Evolutionary conservation across 2,329 filamentous ascomycete genomes (phyloP), one percentile per base, ranked within the genome.

Genomic region (Curvularia verruculosa): DNA sequence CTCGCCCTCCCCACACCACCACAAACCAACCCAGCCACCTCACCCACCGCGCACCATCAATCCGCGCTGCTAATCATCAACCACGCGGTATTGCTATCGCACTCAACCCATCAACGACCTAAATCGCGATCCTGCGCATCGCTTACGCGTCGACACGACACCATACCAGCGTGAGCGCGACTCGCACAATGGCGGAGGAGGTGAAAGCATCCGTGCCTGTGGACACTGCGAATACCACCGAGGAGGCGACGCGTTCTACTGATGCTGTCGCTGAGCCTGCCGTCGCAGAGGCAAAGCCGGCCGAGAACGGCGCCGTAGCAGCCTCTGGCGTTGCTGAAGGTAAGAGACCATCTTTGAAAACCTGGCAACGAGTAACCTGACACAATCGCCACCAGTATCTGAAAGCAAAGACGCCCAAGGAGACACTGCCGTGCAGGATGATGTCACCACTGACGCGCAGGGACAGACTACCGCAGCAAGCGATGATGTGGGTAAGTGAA

Each of bases 1-100:
- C 56, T 63, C 63, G 58, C 61, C 61, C 65, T 66, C 60, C 65
- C 58, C 69, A 70, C 69, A 65, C 57, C 64, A 69, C 63, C 64
- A 58, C 63, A 61, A 67, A 64, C 60, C 67, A 52, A 65, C 62
- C 63, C 68, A 65, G 69, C 71, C 67, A 73, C 70, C 70, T 58
- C 64, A 69, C 59, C 65, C 72, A 75, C 72, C 72, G 63, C 67
- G 62, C 67, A 59, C 62, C 75, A 77, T 77, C 74, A 73, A 60
- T 56, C 64, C 59, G 60, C 47, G 49, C 59, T 41, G 49, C 60
- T 61, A 49, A 58, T 60, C 74, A 76, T 76, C 73, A 75, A 67
- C 61, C 52, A 64, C 67, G 63, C 59, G 52, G 59, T 52, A 66
- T 58, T 63, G 61, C 45, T 57, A 64, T 71, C 64, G 69, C 67